phyloP scores from a whole-genome alignment of 257 asterid genomes.

The Hygrophila difformis region DNA sequence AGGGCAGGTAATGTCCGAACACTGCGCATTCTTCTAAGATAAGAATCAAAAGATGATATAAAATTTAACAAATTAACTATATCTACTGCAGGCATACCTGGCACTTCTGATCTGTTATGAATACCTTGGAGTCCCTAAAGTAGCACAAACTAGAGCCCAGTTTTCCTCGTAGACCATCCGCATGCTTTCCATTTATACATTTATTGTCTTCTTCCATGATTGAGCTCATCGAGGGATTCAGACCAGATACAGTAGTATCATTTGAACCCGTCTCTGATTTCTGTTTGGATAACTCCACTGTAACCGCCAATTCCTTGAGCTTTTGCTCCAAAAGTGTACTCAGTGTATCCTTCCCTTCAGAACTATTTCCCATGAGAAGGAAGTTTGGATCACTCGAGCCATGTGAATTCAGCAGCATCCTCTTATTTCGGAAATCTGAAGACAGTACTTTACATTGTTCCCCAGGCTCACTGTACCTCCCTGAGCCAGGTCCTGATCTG shows the following conservation, averaged over 20 bases:
- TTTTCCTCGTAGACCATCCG: slow-evolving; percentile 20
- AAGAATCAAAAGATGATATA: no score
- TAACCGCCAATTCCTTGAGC: slow-evolving; percentile 37
- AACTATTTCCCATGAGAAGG: slow-evolving; percentile 21
- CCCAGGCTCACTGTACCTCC: neutral
- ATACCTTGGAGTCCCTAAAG: slow-evolving; percentile 24
- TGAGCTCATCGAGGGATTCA: slow-evolving; percentile 11
- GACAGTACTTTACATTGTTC: slow-evolving; percentile 17
- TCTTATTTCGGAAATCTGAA: slow-evolving; percentile 31
- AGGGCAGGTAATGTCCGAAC: no score
- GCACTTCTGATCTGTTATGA: slow-evolving; percentile 15
- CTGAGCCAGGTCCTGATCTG: slow-evolving; percentile 22
- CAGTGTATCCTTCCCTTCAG: slow-evolving; percentile 33
- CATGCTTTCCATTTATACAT: slow-evolving; percentile 19
- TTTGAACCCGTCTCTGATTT: slow-evolving; percentile 14
- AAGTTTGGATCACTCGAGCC: slow-evolving; percentile 19
- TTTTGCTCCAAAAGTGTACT: slow-evolving; percentile 47
- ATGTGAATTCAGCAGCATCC: slow-evolving; percentile 25
- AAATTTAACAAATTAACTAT: neutral
- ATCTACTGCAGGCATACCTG: slow-evolving; percentile 29
- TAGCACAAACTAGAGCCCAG: slow-evolving; percentile 20
- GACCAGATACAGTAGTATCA: neutral
- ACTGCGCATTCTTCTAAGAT: no score
- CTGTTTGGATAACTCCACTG: slow-evolving; percentile 28
- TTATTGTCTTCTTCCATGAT: slow-evolving; percentile 17